Conservation (phyloP, 2,329 filamentous ascomycete genomes). For the Botrytis elliptica region DNA sequence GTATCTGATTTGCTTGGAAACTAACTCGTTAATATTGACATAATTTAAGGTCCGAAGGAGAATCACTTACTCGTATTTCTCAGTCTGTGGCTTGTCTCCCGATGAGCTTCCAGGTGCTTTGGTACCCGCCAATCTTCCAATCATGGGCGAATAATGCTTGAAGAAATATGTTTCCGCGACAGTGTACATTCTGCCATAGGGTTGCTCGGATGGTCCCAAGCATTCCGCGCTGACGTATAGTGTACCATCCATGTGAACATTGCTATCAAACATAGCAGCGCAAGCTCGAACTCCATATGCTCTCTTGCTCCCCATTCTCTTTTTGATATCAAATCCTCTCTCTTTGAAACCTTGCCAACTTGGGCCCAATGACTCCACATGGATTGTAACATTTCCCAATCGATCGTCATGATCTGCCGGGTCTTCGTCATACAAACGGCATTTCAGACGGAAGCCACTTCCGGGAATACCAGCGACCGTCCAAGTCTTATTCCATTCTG, state of each 20-base stretch:
- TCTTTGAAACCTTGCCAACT: slow-evolving; percentile 68
- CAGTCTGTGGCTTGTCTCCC: slow-evolving; percentile 52
- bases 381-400: slow-evolving; percentile 79
- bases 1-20: slow-evolving; percentile 91
- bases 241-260: slow-evolving; percentile 65
- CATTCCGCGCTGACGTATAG: slow-evolving; percentile 73
- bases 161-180: slow-evolving; percentile 73
- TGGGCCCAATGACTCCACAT: slow-evolving; percentile 58
- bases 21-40: slow-evolving; percentile 45
- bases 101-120: slow-evolving; percentile 60
- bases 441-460: slow-evolving; percentile 80
- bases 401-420: slow-evolving; percentile 81
- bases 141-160: slow-evolving; percentile 84
- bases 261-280: slow-evolving; percentile 59
- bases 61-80: slow-evolving; percentile 71
- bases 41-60: neutral
- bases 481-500: slow-evolving; percentile 83
- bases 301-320: slow-evolving; percentile 81
- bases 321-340: slow-evolving; percentile 69
- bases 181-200: slow-evolving; percentile 71
- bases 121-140: slow-evolving; percentile 75
- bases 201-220: slow-evolving; percentile 72
- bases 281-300: slow-evolving; percentile 75
- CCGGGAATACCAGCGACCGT: slow-evolving; percentile 82
- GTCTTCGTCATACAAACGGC: slow-evolving; percentile 87